These are phyloP conservation scores for Linderniella brevidens DNA, from an alignment of 257 asterid genomes.

Conservation along the genomic window DNA sequence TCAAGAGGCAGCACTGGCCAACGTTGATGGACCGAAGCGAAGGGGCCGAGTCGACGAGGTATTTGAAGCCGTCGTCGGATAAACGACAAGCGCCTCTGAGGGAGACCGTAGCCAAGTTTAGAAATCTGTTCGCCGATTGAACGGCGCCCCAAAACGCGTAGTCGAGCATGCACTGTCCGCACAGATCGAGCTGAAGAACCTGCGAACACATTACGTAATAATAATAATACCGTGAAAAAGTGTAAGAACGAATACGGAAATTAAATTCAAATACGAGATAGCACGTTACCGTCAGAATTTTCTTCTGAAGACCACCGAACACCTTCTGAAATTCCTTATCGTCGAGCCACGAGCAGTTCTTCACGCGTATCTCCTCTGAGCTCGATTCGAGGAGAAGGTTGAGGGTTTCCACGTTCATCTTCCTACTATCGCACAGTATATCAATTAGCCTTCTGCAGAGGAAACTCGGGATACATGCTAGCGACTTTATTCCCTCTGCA, in stretches of 20 bases:
- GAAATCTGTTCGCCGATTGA: too few relatives aligned
- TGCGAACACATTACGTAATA: constrained; percentile 20
- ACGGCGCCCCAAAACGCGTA: too few relatives aligned
- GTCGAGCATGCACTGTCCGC: constrained; percentile 62
- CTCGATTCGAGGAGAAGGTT: constrained; percentile 39
- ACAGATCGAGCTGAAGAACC: constrained; percentile 82
- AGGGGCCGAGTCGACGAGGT: too few relatives aligned
- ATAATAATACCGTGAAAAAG: not conserved
- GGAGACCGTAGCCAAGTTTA: constrained; percentile 39
- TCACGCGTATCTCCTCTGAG: constrained; percentile 53
- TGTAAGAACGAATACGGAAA: constrained; percentile 1
- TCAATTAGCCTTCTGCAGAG: constrained; percentile 36
- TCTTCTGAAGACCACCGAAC: constrained; percentile 23
- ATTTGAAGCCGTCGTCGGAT: constrained; percentile 41
- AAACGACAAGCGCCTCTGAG: constrained; percentile 85
- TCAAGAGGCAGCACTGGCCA: constrained; percentile 53
- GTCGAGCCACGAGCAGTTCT: constrained; percentile 57
- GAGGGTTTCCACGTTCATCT: constrained; percentile 26
- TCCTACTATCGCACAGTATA: constrained; percentile 35
- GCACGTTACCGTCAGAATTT: constrained; percentile 35
- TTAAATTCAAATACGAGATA: not conserved
- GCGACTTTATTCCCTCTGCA: constrained; percentile 47
- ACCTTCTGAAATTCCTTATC: constrained; percentile 31
- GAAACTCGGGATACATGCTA: constrained; percentile 38
- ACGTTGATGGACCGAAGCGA: too few relatives aligned